Percentiles rank a stretch among this genome's conserved stretches.
These are phyloP conservation scores for Voacanga thouarsii DNA, from an alignment of 257 asterid species.

Conservation along the genomic window DNA sequence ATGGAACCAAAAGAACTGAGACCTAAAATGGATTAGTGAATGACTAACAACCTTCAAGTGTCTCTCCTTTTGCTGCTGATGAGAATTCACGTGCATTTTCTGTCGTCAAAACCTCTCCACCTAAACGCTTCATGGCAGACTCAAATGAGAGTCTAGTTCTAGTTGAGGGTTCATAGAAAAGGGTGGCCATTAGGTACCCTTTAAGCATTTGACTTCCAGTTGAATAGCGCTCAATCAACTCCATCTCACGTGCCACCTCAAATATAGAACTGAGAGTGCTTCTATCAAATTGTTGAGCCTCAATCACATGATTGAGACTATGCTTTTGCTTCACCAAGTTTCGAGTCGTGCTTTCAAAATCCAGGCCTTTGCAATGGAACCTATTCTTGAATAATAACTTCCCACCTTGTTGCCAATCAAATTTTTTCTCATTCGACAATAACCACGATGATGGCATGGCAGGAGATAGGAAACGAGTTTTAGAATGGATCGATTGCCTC, in stretches of 20 bases:
- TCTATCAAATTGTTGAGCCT: constrained; percentile 90
- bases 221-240: constrained; percentile 76
- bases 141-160: constrained; percentile 97
- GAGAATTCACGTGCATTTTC: constrained; percentile 97
- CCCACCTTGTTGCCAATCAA: constrained; percentile 18
- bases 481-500: constrained; percentile 17
- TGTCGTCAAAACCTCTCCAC: constrained; percentile 87
- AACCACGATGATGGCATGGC: constrained; percentile 19
- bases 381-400: constrained; percentile 19
- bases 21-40: too few species aligned
- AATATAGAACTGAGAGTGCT: constrained; percentile 73
- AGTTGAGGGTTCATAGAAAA: constrained; percentile 92
- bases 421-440: constrained; percentile 19
- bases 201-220: constrained; percentile 63
- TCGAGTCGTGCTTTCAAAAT: constrained; percentile 38
- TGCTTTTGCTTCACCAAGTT: constrained; percentile 46
- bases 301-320: constrained; percentile 74
- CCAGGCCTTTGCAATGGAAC: constrained; percentile 46
- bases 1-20: neutral
- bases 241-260: constrained; percentile 87
- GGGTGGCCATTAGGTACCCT: constrained; percentile 90
- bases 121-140: constrained; percentile 90
- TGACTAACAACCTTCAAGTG: constrained; percentile 73
- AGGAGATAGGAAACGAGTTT: constrained; percentile 20
- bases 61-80: constrained; percentile 96